Conservation (phyloP, 805 yeast genomes). For the Cephaloascus fragrans region DNA sequence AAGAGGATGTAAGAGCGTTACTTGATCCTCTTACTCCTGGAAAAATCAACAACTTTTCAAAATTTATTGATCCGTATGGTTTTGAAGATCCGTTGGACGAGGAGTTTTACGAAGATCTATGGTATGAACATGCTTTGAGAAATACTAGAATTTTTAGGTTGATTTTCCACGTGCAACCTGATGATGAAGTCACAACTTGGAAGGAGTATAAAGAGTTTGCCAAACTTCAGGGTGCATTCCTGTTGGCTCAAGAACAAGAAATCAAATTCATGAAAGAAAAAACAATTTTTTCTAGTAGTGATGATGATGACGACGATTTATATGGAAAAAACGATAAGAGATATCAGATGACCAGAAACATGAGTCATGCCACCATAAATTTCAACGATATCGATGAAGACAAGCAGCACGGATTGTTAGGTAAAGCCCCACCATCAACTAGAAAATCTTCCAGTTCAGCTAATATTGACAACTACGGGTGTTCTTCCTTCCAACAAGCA, state of each 20-base stretch:
- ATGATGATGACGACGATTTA: conserved; percentile 3
- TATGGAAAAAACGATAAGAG: background rate
- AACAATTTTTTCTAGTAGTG: conserved; percentile 6
- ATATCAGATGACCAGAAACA: background rate
- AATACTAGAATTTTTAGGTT: conserved; percentile 75
- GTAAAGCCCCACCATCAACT: background rate
- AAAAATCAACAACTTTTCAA: conserved; percentile 21
- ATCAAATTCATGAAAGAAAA: conserved; percentile 17
- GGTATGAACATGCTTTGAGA: conserved; percentile 75
- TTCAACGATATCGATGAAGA: conserved; percentile 17
- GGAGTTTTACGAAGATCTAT: conserved; percentile 76
- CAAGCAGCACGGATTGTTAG: background rate
- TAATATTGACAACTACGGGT: background rate
- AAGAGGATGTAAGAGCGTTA: conserved; percentile 28
- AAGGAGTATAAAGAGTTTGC: conserved; percentile 70
- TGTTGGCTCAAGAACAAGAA: conserved; percentile 24
- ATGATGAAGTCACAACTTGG: conserved; percentile 86
- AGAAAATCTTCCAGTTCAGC: too few relatives aligned
- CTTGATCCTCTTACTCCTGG: conserved; percentile 29
- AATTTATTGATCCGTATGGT: conserved; percentile 75
- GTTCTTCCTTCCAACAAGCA: background rate
- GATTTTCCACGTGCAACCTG: conserved; percentile 93
- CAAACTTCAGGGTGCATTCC: conserved; percentile 50
- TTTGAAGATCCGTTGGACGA: conserved; percentile 82
- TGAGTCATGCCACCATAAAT: conserved; percentile 16